Evolutionary conservation across 129 eudicot genomes (phyloP).

Genomic region (Arctium minus): DNA sequence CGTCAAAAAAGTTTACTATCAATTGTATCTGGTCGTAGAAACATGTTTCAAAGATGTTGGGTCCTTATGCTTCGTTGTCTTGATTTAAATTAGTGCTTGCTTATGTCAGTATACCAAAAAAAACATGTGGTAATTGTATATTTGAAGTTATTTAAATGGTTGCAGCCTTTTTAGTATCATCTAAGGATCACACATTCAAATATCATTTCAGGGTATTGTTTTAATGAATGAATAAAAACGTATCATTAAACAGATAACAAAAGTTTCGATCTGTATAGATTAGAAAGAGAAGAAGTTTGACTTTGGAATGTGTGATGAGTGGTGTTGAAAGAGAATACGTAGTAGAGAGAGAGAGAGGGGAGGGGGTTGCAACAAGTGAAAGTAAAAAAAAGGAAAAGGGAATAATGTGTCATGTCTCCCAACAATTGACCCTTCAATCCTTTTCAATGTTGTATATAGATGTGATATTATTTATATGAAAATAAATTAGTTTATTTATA

Average conservation of each 20-base stretch:
- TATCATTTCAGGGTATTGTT: background rate
- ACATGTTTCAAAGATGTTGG: slow-evolving; percentile 15
- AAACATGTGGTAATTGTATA: background rate
- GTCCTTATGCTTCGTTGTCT: slow-evolving; percentile 14
- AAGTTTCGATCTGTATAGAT: background rate
- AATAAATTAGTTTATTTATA: background rate
- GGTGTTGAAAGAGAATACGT: slow-evolving; percentile 16
- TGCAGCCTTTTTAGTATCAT: background rate
- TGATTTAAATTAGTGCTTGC: background rate
- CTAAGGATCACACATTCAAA: background rate
- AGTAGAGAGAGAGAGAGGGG: slow-evolving; percentile 1
- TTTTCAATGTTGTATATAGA: background rate
- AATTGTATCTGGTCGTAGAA: slow-evolving; percentile 21
- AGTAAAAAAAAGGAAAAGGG: slow-evolving; percentile 4
- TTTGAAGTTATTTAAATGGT: background rate
- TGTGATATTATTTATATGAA: background rate
- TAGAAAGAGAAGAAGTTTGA: background rate
- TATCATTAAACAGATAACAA: background rate
- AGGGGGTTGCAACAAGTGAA: slow-evolving; percentile 11
- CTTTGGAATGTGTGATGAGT: slow-evolving; percentile 13
- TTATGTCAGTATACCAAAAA: background rate
- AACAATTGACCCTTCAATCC: slow-evolving; percentile 18
- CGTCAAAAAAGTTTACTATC: slow-evolving; percentile 8
- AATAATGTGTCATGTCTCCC: slow-evolving; percentile 29
- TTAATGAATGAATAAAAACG: background rate